These are phyloP conservation scores for Amanita pallidorosea DNA, from an alignment of 768 basidiomycete species.

Conservation along the genomic window DNA sequence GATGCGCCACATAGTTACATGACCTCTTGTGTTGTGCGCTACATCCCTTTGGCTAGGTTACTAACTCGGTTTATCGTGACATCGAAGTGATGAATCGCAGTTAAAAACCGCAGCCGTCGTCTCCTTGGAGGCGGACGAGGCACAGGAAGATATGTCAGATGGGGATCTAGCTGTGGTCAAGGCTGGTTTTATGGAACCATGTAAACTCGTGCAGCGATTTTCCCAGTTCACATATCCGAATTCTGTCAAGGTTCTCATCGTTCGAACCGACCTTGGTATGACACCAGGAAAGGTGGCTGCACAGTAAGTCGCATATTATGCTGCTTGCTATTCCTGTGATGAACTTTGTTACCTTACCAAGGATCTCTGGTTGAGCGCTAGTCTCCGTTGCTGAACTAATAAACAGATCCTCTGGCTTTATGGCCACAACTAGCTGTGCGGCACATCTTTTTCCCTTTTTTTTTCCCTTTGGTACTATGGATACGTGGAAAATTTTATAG, in stretches of 20 bases:
- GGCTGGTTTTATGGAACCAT: conserved; percentile 49
- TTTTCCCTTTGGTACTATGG: conserved; percentile 6
- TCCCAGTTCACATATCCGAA: not conserved
- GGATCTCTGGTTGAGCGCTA: conserved; percentile 7
- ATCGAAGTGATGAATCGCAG: not conserved
- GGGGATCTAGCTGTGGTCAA: conserved; percentile 53
- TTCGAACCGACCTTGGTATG: conserved; percentile 55
- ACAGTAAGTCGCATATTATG: conserved; percentile 44
- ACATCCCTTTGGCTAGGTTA: conserved; percentile 35
- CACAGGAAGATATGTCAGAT: conserved; percentile 35
- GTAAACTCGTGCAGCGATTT: conserved; percentile 50
- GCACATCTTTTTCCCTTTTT: conserved; percentile 6
- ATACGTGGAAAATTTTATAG: conserved; percentile 3
- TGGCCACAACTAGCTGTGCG: conserved; percentile 30
- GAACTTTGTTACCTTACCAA: conserved; percentile 4
- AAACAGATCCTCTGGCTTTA: no score
- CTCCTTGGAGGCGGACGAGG: conserved; percentile 23
- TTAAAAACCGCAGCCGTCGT: not conserved
- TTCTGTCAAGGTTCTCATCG: conserved; percentile 41
- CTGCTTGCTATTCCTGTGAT: conserved; percentile 8
- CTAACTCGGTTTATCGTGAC: conserved; percentile 23
- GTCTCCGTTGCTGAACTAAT: no score
- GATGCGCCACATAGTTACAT: conserved; percentile 4
- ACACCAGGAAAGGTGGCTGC: conserved; percentile 57
- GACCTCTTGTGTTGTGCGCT: conserved; percentile 21